Evolutionary conservation across 208 protist species (phyloP).

Genomic region (Dictyostelium gargantuum): DNA sequence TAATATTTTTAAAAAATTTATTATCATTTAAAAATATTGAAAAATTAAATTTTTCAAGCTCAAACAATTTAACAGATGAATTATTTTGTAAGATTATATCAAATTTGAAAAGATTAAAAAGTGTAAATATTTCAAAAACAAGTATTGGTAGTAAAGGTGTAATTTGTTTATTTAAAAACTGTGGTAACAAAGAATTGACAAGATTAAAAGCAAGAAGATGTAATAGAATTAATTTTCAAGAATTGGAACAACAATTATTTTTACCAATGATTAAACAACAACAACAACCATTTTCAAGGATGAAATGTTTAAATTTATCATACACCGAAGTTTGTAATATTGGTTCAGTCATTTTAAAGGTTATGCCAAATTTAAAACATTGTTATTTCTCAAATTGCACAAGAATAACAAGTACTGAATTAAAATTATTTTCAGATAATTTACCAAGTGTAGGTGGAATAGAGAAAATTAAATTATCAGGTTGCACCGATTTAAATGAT

Average conservation of each 20-base stretch:
- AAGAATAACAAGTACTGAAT: not conserved
- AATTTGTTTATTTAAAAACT: not conserved
- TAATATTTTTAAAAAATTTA: not conserved
- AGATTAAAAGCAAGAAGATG: not conserved
- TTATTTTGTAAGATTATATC: not conserved
- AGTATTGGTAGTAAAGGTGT: not conserved
- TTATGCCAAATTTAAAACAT: not conserved
- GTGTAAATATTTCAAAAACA: conserved; percentile 29
- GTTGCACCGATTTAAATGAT: not conserved
- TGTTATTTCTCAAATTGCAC: not conserved
- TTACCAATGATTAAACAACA: not conserved
- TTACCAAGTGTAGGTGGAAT: not conserved
- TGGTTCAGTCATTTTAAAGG: not conserved
- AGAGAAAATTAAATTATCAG: conserved; percentile 20
- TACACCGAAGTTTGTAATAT: not conserved
- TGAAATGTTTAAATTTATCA: not conserved
- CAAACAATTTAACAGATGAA: not conserved
- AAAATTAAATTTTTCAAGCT: not conserved
- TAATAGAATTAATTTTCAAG: not conserved
- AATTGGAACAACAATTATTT: not conserved
- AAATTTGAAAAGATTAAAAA: not conserved
- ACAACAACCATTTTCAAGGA: not conserved
- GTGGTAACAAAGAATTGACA: not conserved
- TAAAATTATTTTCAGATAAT: not conserved
- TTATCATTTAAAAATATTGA: not conserved